Conservation (phyloP, 2,329 filamentous ascomycete species). For the Penicillium sp. region DNA sequence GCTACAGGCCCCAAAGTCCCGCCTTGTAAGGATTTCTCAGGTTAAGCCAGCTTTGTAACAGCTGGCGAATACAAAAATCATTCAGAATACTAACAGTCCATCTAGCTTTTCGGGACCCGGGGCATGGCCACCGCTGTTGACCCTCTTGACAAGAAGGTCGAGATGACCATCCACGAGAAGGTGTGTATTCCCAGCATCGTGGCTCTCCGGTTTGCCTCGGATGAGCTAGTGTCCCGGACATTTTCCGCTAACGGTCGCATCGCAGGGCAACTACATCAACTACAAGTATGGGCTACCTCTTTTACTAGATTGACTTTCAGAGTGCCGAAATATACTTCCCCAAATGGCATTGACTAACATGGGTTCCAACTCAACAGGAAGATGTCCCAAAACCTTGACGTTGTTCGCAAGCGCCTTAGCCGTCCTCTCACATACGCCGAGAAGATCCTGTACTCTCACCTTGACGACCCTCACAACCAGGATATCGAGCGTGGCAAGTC, state of each 20-base stretch:
- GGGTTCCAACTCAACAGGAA: slow-evolving; percentile 64
- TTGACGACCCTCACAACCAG: slow-evolving; percentile 95
- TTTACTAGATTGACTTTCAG: not conserved
- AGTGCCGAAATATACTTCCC: not conserved
- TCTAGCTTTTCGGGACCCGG: slow-evolving; percentile 67
- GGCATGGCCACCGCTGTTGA: slow-evolving; percentile 84
- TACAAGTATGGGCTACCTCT: slow-evolving; percentile 63
- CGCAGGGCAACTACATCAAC: slow-evolving; percentile 88
- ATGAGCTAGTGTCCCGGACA: slow-evolving; percentile 17
- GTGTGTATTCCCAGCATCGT: slow-evolving; percentile 36
- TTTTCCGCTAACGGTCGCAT: slow-evolving; percentile 32
- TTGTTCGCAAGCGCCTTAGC: slow-evolving; percentile 89
- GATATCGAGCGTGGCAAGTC: slow-evolving; percentile 95
- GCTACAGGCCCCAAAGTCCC: slow-evolving; percentile 50
- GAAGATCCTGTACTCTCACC: slow-evolving; percentile 98
- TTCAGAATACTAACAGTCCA: slow-evolving; percentile 31
- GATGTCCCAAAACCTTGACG: slow-evolving; percentile 95
- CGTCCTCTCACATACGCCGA: slow-evolving; percentile 93
- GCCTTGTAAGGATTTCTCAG: slow-evolving; percentile 45
- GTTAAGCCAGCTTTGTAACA: slow-evolving; percentile 6
- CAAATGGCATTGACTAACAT: slow-evolving; percentile 28
- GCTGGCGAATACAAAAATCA: not conserved
- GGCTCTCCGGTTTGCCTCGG: slow-evolving; percentile 28
- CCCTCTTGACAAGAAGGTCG: slow-evolving; percentile 92
- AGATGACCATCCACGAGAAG: slow-evolving; percentile 96